These are phyloP conservation scores for Croton setiger DNA, from an alignment of 441 rosid species.

Conservation along the genomic window DNA sequence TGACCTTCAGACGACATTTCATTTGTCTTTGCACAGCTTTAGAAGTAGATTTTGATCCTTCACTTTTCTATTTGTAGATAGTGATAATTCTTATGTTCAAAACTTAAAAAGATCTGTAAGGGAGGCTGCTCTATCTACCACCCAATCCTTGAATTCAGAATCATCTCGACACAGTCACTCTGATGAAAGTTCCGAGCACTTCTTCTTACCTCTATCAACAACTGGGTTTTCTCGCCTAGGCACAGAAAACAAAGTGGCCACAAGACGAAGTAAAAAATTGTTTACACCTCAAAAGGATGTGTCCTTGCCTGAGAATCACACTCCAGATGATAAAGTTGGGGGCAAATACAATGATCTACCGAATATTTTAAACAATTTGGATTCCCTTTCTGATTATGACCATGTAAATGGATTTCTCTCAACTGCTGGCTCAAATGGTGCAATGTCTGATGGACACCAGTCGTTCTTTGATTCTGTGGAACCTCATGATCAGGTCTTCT, in stretches of 20 bases:
- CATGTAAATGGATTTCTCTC: conserved; percentile 73
- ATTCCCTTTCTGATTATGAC: conserved; percentile 68
- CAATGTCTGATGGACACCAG: conserved; percentile 49
- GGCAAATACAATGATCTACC: conserved; percentile 63
- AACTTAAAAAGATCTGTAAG: conserved; percentile 91
- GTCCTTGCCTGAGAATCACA: conserved; percentile 41
- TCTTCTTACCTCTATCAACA: conserved; percentile 73
- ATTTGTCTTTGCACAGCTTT: conserved; percentile 16
- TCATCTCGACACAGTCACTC: conserved; percentile 69
- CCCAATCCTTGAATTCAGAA: conserved; percentile 61
- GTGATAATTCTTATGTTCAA: conserved; percentile 56
- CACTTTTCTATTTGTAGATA: conserved; percentile 50
- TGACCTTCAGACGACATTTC: conserved; percentile 8
- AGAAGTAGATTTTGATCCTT: conserved; percentile 22
- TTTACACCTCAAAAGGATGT: conserved; percentile 49
- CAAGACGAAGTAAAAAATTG: conserved; percentile 48
- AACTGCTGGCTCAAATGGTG: conserved; percentile 55
- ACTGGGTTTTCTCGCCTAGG: conserved; percentile 54
- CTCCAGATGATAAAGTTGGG: conserved; percentile 39
- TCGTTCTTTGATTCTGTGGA: conserved; percentile 69
- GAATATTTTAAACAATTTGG: conserved; percentile 55
- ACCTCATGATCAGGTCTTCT: conserved; percentile 70
- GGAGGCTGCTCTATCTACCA: conserved; percentile 72
- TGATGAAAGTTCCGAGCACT: conserved; percentile 84
- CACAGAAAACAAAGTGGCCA: conserved; percentile 46